Percentiles rank a stretch among this genome's conserved stretches.
phyloP scores from a whole-genome alignment of 108 stramenopile genomes.

The Cyclostephanos invisitatus region DNA sequence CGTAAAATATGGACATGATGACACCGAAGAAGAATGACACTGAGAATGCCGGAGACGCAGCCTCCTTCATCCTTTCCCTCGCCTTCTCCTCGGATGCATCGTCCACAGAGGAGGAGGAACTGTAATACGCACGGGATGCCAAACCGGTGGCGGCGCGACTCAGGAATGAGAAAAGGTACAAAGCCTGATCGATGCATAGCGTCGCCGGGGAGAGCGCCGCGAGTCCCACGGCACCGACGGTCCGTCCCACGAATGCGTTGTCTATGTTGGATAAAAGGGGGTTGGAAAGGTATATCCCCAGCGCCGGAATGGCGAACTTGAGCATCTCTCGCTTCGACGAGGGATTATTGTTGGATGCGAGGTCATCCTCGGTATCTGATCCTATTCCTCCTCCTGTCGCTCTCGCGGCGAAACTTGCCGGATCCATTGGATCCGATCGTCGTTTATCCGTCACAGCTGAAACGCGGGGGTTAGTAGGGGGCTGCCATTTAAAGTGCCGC shows the following conservation, averaged over 20 bases:
- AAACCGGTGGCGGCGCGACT: conserved; percentile 75
- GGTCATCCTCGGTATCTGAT: neutral
- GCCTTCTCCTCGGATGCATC: neutral
- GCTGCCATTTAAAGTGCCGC: neutral
- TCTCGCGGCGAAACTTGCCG: neutral
- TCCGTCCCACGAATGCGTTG: conserved; percentile 82
- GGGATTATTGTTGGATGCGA: neutral
- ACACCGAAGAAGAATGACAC: conserved; percentile 59
- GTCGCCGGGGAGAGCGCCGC: conserved; percentile 87
- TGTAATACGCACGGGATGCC: conserved; percentile 64
- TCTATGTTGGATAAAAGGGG: conserved; percentile 84
- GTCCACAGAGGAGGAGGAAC: neutral
- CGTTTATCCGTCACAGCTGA: neutral
- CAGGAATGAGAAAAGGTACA: conserved; percentile 82
- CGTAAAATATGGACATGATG: conserved; percentile 61
- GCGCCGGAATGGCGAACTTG: conserved; percentile 73
- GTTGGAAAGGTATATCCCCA: conserved; percentile 76
- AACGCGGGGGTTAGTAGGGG: neutral
- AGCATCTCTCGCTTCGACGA: conserved; percentile 78
- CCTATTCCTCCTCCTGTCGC: neutral
- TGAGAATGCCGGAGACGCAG: conserved; percentile 58
- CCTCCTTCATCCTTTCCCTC: conserved; percentile 20
- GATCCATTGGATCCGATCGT: neutral
- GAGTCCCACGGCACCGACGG: conserved; percentile 67
- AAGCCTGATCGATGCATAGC: conserved; percentile 78